phyloP scores from a whole-genome alignment of 2,329 filamentous ascomycete genomes.

The Bretziella fagacearum region DNA sequence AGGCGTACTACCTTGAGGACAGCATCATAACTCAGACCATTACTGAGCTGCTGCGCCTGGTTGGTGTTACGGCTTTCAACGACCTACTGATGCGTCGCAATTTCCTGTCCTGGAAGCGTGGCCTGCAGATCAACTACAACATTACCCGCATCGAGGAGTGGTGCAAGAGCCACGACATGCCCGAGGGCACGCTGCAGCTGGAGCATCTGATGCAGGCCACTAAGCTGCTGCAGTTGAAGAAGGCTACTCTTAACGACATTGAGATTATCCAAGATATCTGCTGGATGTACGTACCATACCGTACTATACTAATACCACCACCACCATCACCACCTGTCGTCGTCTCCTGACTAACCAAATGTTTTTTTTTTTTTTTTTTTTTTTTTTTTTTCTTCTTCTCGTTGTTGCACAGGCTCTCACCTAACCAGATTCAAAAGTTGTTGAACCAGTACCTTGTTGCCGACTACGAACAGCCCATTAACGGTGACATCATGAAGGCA shows the following conservation, averaged over 20 bases:
- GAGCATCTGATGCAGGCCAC: conserved; percentile 99
- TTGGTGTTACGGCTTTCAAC: conserved; percentile 96
- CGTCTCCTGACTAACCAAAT: background rate
- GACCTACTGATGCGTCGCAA: conserved; percentile 94
- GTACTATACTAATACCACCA: background rate
- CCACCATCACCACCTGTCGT: too few relatives aligned
- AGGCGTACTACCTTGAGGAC: conserved; percentile 93
- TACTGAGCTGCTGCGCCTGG: conserved; percentile 78
- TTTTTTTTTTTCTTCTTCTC: conserved; percentile 11
- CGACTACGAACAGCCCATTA: conserved; percentile 98
- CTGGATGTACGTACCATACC: conserved; percentile 66
- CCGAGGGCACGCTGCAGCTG: conserved; percentile 87
- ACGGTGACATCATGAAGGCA: conserved; percentile 99
- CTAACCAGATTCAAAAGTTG: conserved; percentile 97
- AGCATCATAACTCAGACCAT: conserved; percentile 91
- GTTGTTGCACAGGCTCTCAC: conserved; percentile 65
- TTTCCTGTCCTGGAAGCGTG: conserved; percentile 98
- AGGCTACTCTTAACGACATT: conserved; percentile 95
- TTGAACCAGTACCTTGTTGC: conserved; percentile 97
- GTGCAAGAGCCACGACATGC: conserved; percentile 99
- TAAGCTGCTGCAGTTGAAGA: conserved; percentile 95
- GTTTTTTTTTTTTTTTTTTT: too few relatives aligned
- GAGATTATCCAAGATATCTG: conserved; percentile 99
- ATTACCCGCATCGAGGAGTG: conserved; percentile 98
- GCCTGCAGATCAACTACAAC: conserved; percentile 99